Evolutionary conservation across 208 protist species (phyloP).

Genomic region (Acanthamoeba healyi): DNA sequence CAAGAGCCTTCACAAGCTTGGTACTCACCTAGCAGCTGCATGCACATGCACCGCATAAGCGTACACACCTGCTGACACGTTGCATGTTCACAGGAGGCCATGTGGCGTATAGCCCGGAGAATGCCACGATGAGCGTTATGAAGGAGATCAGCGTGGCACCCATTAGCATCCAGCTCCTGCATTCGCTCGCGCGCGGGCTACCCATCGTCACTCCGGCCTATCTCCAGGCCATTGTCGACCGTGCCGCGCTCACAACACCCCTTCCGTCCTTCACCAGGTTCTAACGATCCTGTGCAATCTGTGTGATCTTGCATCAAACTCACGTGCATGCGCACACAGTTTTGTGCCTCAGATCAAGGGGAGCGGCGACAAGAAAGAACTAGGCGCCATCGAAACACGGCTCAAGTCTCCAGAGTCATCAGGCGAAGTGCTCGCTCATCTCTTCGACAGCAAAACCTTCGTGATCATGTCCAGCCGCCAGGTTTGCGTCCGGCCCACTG

Average conservation of each 20-base stretch:
- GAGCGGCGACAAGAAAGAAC: too few species aligned
- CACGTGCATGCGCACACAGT: too few species aligned
- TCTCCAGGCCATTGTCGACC: conserved; percentile 12
- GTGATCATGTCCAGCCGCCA: conserved; percentile 26
- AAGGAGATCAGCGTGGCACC: neutral
- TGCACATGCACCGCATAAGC: neutral
- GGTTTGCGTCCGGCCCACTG: neutral
- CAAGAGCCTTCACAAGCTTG: neutral
- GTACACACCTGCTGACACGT: neutral
- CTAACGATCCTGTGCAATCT: too few species aligned
- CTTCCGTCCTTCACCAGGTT: neutral
- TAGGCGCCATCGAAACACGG: neutral
- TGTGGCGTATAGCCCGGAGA: neutral
- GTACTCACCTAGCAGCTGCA: neutral
- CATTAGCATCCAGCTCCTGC: neutral
- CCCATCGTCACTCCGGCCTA: conserved; percentile 17
- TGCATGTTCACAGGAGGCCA: neutral
- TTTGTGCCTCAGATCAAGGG: too few species aligned
- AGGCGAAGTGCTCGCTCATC: neutral
- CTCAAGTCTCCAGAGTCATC: neutral
- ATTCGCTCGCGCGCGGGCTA: neutral
- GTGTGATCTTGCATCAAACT: too few species aligned
- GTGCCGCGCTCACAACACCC: neutral
- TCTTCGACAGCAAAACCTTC: neutral
- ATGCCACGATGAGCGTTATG: neutral